Percentiles rank a stretch among this genome's conserved stretches.
Evolutionary conservation across 495 filamentous ascomycete species (phyloP).

Genomic region (Aspergillus asperescens): DNA sequence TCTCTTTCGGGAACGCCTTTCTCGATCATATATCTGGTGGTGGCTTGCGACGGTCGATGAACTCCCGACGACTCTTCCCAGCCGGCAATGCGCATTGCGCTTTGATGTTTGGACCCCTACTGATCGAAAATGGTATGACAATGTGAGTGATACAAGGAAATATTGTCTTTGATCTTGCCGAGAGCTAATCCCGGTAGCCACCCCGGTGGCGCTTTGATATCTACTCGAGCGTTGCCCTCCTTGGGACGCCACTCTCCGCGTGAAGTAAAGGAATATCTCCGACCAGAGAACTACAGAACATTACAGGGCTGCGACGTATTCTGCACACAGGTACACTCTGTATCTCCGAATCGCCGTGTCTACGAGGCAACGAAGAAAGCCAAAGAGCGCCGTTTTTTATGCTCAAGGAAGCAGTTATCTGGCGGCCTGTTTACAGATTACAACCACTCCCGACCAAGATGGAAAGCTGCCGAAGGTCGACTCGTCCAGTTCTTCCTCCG

Average conservation of each 20-base stretch:
- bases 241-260: constrained; percentile 1
- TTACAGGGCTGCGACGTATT: constrained; percentile 5
- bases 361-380: constrained; percentile 2
- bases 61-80: constrained; percentile 1
- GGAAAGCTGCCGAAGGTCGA: not conserved
- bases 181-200: not conserved
- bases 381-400: constrained; percentile 4
- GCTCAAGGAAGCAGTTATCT: constrained; percentile 8
- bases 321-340: not conserved
- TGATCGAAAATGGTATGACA: constrained; percentile 9
- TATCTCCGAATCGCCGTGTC: constrained; percentile 3
- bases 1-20: constrained; percentile 9
- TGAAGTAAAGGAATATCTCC: constrained; percentile 6
- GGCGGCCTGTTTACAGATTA: constrained; percentile 5
- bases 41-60: not conserved
- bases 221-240: not conserved
- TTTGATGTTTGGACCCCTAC: constrained; percentile 5
- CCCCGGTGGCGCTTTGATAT: constrained; percentile 7
- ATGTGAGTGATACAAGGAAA: no score
- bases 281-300: not conserved
- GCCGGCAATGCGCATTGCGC: constrained; percentile 9
- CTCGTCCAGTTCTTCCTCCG: not conserved
- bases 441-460: not conserved
- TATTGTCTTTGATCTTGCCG: no score
- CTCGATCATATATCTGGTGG: constrained; percentile 2